phyloP scores from a whole-genome alignment of 345 rosid genomes.

The Pugionium dolabratum region DNA sequence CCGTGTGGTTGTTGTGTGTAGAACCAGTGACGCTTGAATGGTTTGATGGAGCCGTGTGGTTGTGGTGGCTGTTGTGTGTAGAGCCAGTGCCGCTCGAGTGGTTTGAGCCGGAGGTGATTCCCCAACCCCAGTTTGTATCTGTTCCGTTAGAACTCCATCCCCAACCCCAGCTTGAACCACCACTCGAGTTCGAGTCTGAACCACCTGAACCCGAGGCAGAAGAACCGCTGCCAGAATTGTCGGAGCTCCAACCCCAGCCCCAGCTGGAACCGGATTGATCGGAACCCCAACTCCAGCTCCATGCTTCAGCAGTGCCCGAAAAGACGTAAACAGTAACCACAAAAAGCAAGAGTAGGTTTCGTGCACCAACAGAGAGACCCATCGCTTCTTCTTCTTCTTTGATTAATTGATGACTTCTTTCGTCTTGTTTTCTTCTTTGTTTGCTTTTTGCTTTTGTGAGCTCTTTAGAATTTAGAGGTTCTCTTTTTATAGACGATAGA shows the following conservation, averaged over 20 bases:
- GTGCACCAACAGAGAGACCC: background rate
- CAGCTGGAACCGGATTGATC: constrained; percentile 7
- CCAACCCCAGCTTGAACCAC: constrained; percentile 24
- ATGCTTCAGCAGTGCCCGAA: constrained; percentile 15
- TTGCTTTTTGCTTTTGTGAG: constrained; percentile 5
- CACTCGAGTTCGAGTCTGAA: constrained; percentile 14
- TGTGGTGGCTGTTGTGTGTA: background rate
- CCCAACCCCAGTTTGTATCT: constrained; percentile 26
- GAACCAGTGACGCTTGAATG: constrained; percentile 1
- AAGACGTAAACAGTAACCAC: background rate
- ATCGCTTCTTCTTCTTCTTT: background rate
- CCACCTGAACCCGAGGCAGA: constrained; percentile 15
- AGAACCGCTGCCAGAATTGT: background rate
- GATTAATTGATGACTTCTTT: background rate
- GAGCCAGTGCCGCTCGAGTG: background rate
- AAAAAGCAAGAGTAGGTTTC: constrained; percentile 11
- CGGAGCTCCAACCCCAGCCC: constrained; percentile 18
- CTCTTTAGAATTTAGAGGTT: background rate
- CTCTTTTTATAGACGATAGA: background rate
- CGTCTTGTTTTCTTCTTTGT: background rate
- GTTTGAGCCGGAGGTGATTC: background rate
- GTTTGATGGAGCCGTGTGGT: constrained; percentile 7
- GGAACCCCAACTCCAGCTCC: constrained; percentile 26
- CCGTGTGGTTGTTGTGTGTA: constrained; percentile 1
- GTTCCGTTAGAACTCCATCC: constrained; percentile 21